A percentile compares a stretch with the other conserved stretches of the same genome.
These are phyloP conservation scores for Arxiozyma heterogenica DNA, from an alignment of 1,139 yeast genomes.

Conservation along the genomic window DNA sequence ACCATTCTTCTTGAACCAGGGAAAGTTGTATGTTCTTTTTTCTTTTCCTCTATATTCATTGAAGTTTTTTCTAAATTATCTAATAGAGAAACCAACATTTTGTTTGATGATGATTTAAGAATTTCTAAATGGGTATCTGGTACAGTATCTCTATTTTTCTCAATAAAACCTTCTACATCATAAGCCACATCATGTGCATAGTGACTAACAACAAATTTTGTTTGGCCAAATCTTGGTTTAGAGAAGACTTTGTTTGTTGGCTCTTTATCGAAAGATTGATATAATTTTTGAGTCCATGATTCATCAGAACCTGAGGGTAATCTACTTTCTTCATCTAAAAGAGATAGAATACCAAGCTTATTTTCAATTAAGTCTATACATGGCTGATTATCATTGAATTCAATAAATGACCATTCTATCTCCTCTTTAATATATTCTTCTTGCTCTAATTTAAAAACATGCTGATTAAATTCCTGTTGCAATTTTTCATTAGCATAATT, in stretches of 20 bases:
- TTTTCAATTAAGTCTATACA: conserved; percentile 90
- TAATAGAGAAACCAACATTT: conserved; percentile 48
- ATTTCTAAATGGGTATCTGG: conserved; percentile 92
- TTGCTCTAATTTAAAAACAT: conserved; percentile 92
- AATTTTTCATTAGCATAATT: conserved; percentile 95
- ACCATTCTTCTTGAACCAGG: conserved; percentile 37
- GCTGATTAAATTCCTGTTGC: conserved; percentile 96
- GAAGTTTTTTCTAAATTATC: conserved; percentile 3
- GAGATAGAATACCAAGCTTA: conserved; percentile 75
- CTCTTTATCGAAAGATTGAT: conserved; percentile 71
- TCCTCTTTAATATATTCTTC: conserved; percentile 89
- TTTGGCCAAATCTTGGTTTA: conserved; percentile 90
- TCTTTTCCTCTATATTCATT: neutral
- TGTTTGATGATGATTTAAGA: conserved; percentile 58
- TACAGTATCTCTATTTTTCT: conserved; percentile 93
- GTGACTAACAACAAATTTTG: conserved; percentile 83
- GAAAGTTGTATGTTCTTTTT: conserved; percentile 38
- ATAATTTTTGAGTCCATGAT: conserved; percentile 85
- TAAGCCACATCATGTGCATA: conserved; percentile 92
- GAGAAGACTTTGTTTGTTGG: conserved; percentile 76
- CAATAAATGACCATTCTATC: conserved; percentile 95
- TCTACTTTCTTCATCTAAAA: conserved; percentile 91
- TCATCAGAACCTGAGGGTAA: conserved; percentile 91
- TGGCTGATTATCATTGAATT: conserved; percentile 94
- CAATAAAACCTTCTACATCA: conserved; percentile 90